Evolutionary conservation across 2,329 filamentous ascomycete species (phyloP), one percentile per base, ranked within the genome.

Genomic region (Magnaporthales sp.): DNA sequence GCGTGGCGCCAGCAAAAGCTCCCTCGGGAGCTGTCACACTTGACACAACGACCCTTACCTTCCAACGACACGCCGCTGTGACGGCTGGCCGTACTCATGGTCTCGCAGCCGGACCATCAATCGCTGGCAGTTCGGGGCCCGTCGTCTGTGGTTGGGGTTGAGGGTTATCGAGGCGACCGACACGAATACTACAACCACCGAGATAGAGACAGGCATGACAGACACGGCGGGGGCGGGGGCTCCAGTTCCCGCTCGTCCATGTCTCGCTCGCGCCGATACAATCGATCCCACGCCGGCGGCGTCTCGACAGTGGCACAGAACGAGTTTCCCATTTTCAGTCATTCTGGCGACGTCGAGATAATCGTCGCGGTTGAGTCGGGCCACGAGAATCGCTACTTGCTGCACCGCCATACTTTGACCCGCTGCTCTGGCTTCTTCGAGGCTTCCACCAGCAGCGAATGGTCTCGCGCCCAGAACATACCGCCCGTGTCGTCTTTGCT

Each of bases 371-470:
- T 77, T 19, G 84, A 86, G 15, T 81, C 90, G 66, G 83, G 86
- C 69, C 87, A 88, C 74, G 90, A 95, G 77, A 91, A 92, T 75
- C 85, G 91, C 68, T 98, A 97, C 75, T 83, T 97, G 62, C 83
- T 98, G 67, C 94, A 98, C 79, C 85, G 89, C 68, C 85, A 97
- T 73, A 97, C 94, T 56, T 81, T 98, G 71, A 89, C 91, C 32
- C 91, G 96, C 77, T 96, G 91, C 74, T 97, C 93, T 6, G 93
- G 92, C 19, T 97, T 97, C 81, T 98, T 98, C 75, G 92, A 96
- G 77, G 90, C 91, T 27, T 91, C 88, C 74, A 93, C 89, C 61
- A 92, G 88, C 72, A 88, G 89, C 67, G 89, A 93, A 75, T 96
- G 92, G 91, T 87, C 88, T 27, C 79, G 79, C 68, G 77, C 79